Evolutionary conservation across 352 stramenopile genomes (phyloP).

Genomic region (Pythium guiyangense): DNA sequence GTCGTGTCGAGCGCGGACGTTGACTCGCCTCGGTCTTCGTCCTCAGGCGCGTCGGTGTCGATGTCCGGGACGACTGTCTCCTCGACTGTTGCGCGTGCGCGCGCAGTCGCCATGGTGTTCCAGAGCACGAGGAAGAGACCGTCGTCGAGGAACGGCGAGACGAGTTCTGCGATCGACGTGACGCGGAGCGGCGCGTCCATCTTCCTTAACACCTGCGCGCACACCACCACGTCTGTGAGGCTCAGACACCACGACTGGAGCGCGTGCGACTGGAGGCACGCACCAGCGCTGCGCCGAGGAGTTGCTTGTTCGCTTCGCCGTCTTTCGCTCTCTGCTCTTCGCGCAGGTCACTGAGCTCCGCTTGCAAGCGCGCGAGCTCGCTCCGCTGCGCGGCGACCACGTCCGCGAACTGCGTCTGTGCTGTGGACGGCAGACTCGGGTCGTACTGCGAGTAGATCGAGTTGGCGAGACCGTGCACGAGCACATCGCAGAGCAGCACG

Average conservation of each 20-base stretch:
- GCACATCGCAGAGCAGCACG: constrained; percentile 30
- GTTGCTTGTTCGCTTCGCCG: constrained; percentile 23
- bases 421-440: constrained; percentile 21
- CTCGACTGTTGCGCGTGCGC: constrained; percentile 13
- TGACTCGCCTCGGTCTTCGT: neutral
- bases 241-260: neutral
- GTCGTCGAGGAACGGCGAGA: constrained; percentile 47
- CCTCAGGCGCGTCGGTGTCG: neutral
- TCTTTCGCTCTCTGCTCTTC: constrained; percentile 12
- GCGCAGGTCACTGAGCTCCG: constrained; percentile 13
- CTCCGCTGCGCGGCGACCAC: constrained; percentile 18
- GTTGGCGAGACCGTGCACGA: constrained; percentile 55
- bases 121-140: constrained; percentile 57
- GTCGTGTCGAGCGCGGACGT: constrained; percentile 16
- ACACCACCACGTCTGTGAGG: neutral
- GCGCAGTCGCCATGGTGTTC: constrained; percentile 46
- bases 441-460: constrained; percentile 57
- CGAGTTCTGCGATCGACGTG: constrained; percentile 31
- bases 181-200: constrained; percentile 29
- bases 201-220: constrained; percentile 21
- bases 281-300: constrained; percentile 18
- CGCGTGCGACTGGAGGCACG: neutral
- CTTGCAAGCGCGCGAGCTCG: constrained; percentile 9
- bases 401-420: constrained; percentile 43
- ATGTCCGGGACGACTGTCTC: constrained; percentile 4